Conservation (phyloP, 306 rosid species). For the Arachis stenosperma region DNA sequence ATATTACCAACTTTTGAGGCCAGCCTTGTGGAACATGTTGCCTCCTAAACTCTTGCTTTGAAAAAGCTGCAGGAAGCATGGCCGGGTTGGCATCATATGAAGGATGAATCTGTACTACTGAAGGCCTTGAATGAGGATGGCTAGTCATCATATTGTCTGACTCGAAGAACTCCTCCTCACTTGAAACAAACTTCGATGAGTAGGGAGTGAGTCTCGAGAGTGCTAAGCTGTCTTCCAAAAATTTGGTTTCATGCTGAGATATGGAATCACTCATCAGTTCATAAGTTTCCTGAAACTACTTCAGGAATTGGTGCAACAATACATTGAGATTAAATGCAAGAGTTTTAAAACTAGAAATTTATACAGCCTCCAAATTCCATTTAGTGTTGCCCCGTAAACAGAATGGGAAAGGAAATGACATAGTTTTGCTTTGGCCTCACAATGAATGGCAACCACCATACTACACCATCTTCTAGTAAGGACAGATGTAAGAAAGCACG, state of each 20-base stretch:
- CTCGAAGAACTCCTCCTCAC: constrained; percentile 80
- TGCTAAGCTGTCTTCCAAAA: constrained; percentile 40
- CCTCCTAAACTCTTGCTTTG: constrained; percentile 76
- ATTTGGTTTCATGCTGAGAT: constrained; percentile 37
- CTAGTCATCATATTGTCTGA: constrained; percentile 61
- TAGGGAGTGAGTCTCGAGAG: constrained; percentile 34
- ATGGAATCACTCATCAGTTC: constrained; percentile 5
- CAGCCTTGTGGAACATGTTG: constrained; percentile 79
- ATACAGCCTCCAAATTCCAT: background rate
- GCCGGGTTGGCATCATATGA: constrained; percentile 56
- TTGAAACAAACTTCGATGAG: constrained; percentile 27
- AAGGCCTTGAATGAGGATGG: constrained; percentile 60
- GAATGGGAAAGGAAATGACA: background rate
- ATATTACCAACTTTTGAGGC: constrained; percentile 90
- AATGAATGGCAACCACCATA: background rate
- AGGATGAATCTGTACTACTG: constrained; percentile 52
- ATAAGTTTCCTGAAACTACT: constrained; percentile 8
- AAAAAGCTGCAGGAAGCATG: constrained; percentile 57
- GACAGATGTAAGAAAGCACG: background rate
- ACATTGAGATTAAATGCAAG: too few species aligned
- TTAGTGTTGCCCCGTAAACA: background rate
- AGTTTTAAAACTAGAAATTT: too few species aligned
- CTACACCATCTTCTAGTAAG: background rate
- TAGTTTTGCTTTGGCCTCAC: background rate
- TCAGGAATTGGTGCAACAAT: background rate